A percentile compares a stretch with the other conserved stretches of the same genome.
phyloP scores from a whole-genome alignment of 192 early-diverging fungal species.

The Coemansia sp. region DNA sequence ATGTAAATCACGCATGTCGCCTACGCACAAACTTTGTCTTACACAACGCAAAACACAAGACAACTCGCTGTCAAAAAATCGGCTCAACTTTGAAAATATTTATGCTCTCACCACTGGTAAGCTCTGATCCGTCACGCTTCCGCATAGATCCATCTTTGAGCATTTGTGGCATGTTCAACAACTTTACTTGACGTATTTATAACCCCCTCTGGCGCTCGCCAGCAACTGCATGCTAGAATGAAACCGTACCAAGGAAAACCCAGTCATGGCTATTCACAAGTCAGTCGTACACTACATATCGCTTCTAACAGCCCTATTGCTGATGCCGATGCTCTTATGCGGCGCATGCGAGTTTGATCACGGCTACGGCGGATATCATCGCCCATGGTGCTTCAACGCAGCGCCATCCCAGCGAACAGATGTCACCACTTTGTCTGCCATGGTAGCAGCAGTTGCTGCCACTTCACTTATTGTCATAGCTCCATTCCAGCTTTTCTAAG shows the following conservation, averaged over 20 bases:
- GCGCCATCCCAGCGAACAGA: neutral
- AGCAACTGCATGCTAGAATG: neutral
- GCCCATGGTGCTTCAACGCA: neutral
- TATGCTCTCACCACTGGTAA: neutral
- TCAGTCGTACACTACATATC: neutral
- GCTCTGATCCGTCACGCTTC: neutral
- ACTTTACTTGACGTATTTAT: neutral
- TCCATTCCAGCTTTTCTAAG: neutral
- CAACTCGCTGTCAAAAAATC: too few relatives aligned
- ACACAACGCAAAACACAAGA: too few relatives aligned
- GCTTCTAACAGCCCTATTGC: neutral
- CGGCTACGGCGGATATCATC: neutral
- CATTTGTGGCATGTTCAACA: neutral
- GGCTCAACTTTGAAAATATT: neutral
- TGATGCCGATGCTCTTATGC: neutral
- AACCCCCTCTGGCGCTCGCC: neutral
- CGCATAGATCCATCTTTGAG: neutral
- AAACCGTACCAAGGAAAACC: neutral
- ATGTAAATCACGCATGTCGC: too few relatives aligned
- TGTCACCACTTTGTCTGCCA: neutral
- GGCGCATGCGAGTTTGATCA: neutral
- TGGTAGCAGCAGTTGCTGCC: neutral
- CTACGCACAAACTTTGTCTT: too few relatives aligned
- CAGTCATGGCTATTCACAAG: neutral
- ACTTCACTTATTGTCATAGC: neutral